Percentiles rank a stretch among this genome's conserved stretches.
These are phyloP conservation scores for Acer saccharum DNA, from an alignment of 345 rosid species.

Conservation along the genomic window DNA sequence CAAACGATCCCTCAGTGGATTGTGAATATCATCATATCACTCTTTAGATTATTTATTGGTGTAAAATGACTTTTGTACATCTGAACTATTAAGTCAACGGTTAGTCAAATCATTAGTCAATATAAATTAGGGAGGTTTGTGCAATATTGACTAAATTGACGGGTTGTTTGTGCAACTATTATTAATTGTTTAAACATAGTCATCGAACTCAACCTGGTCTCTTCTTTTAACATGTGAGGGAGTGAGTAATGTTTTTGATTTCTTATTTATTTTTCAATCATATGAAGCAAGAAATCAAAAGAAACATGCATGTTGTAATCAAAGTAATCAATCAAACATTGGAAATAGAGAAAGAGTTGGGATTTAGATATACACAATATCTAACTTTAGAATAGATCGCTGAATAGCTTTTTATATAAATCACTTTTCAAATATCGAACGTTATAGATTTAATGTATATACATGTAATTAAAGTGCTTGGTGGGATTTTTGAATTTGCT, in stretches of 20 bases:
- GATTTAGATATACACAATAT: constrained; percentile 32
- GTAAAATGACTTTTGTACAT: no score
- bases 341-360: constrained; percentile 60
- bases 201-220: constrained; percentile 12
- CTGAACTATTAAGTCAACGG: no score
- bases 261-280: not conserved
- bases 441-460: not conserved
- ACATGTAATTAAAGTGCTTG: constrained; percentile 3
- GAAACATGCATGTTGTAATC: constrained; percentile 15
- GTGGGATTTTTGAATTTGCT: constrained; percentile 32
- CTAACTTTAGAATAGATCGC: constrained; percentile 45
- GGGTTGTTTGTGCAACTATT: no score
- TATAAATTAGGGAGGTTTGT: no score
- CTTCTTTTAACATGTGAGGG: constrained; percentile 35
- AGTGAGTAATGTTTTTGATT: constrained; percentile 16
- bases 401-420: constrained; percentile 41
- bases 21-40: no score
- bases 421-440: constrained; percentile 37
- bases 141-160: no score
- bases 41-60: no score
- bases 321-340: constrained; percentile 40
- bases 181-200: not conserved
- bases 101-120: no score
- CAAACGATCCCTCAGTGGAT: no score
- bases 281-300: constrained; percentile 41